Conservation (phyloP, 441 rosid genomes). For the Erodium texanum region DNA sequence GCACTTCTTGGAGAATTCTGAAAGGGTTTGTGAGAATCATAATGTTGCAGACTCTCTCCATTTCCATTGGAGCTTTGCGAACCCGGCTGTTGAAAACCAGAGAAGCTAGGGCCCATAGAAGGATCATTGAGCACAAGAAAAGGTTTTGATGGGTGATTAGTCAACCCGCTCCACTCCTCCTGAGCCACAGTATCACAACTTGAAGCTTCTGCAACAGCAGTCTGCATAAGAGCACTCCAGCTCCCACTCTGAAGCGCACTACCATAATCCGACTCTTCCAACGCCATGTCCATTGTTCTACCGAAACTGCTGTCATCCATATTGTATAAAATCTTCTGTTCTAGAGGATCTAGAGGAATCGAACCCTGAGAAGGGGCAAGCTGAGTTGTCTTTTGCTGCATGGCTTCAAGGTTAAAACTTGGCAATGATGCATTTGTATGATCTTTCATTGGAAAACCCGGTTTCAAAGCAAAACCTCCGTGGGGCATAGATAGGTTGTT, state of each 20-base stretch:
- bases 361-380: constrained; percentile 27
- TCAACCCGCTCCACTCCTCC: constrained; percentile 59
- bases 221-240: constrained; percentile 70
- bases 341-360: constrained; percentile 48
- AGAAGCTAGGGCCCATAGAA: constrained; percentile 29
- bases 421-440: constrained; percentile 25
- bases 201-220: constrained; percentile 56
- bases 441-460: constrained; percentile 30
- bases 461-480: constrained; percentile 27
- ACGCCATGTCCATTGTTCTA: constrained; percentile 25
- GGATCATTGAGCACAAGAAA: constrained; percentile 22
- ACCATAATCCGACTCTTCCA: constrained; percentile 29
- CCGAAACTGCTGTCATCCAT: constrained; percentile 37
- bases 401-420: constrained; percentile 24
- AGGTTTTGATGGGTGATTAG: constrained; percentile 36
- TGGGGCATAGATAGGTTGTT: constrained; percentile 25
- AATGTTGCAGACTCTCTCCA: constrained; percentile 27
- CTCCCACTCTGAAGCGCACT: constrained; percentile 51
- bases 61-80: constrained; percentile 27
- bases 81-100: constrained; percentile 42
- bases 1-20: constrained; percentile 26
- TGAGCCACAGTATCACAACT: constrained; percentile 46
- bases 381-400: constrained; percentile 31
- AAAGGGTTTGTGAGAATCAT: constrained; percentile 28
- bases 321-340: constrained; percentile 46